Evolutionary conservation across 2,329 filamentous ascomycete species (phyloP), one percentile per base, ranked within the genome.

Genomic region (Whalleya microplaca): DNA sequence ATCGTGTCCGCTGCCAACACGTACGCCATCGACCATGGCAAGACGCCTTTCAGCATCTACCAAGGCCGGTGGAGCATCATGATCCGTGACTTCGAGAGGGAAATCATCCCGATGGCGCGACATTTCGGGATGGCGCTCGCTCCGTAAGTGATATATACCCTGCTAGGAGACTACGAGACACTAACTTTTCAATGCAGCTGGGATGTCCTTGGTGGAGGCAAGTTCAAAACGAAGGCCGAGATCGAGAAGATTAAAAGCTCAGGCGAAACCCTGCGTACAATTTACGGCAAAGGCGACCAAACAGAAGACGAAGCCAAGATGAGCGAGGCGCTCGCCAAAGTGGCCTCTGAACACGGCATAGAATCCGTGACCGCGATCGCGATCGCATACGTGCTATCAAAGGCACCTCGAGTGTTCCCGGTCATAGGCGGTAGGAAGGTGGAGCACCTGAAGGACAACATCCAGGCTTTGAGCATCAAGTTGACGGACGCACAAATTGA

Each of bases 291-390:
- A 55, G 27, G 5, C 9, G 9, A 51, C 18, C 65, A 80, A 53
- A 75, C 73, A 2, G 80, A 83, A 23, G 74, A 81, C 0, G 81
- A 85, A 53, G 71, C 70, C 16, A 78, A 78, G 53, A 77, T 87
- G 18, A 83, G 80, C 40, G 78, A 76, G n/a, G 83, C 83, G 0
- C 76, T 91, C 1, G 84, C 82, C 21, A 78, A 82, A 58, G 80
- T 91, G 12, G 86, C 81, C 0, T 75, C 76, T 14, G 75, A 81
- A 60, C 81, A 86, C 57, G 78, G 79, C 0, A 76, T 78, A 48
- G 81, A 62, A 2, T 75, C 78, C 12, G 76, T 89, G 41, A 86
- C 84, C 2, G 79, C 80, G 16, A 72, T 89, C 20, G 80, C 80
- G 0, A 65, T 82, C n/a, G 78, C 79, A 1, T 84, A 82, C 51